phyloP scores from a whole-genome alignment of 805 yeast genomes.

The Cyberlindnera misumaiensis region DNA sequence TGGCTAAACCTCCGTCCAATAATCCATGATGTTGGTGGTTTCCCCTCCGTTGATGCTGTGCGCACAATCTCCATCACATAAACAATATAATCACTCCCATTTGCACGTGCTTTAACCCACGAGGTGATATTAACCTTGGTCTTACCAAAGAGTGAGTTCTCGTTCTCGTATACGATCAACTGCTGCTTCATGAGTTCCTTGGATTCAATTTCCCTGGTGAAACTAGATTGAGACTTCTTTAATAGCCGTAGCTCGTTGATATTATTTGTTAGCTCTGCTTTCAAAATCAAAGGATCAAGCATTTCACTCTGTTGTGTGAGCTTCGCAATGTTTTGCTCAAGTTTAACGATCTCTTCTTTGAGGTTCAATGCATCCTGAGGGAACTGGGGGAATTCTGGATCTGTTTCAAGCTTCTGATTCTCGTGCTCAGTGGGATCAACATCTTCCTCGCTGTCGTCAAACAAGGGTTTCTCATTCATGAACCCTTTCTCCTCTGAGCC shows the following conservation, averaged over 20 bases:
- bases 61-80: slow-evolving; percentile 76
- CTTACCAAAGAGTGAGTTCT: slow-evolving; percentile 66
- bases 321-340: slow-evolving; percentile 50
- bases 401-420: slow-evolving; percentile 22
- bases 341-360: slow-evolving; percentile 57
- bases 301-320: slow-evolving; percentile 57
- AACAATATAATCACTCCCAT: slow-evolving; percentile 54
- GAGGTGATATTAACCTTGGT: slow-evolving; percentile 45
- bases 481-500: slow-evolving; percentile 19
- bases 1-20: slow-evolving; percentile 88
- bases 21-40: slow-evolving; percentile 71
- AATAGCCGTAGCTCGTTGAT: slow-evolving; percentile 60
- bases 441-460: slow-evolving; percentile 19
- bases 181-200: slow-evolving; percentile 77
- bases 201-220: slow-evolving; percentile 64
- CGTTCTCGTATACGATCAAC: slow-evolving; percentile 74
- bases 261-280: slow-evolving; percentile 83
- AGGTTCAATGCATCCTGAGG: slow-evolving; percentile 66
- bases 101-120: slow-evolving; percentile 43
- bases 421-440: slow-evolving; percentile 18
- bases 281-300: slow-evolving; percentile 58
- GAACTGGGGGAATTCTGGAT: slow-evolving; percentile 40
- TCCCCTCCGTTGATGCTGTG: slow-evolving; percentile 31
- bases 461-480: slow-evolving; percentile 19
- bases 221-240: slow-evolving; percentile 56